These are phyloP conservation scores for Oldenlandia corymbosa DNA, from an alignment of 257 asterid species.

Conservation along the genomic window DNA sequence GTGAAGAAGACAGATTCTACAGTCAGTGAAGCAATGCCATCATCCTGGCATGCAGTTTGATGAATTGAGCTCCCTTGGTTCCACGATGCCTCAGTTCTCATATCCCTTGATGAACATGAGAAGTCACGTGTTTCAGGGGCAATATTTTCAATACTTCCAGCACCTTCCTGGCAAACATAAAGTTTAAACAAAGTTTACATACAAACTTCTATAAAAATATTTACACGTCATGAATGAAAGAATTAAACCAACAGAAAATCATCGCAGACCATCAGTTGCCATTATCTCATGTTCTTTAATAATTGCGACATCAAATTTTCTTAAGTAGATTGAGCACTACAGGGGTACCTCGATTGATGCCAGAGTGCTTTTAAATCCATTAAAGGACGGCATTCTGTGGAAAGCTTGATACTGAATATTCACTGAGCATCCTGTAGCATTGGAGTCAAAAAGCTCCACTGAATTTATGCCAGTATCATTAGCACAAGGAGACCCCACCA, in stretches of 20 bases:
- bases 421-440: conserved; percentile 33
- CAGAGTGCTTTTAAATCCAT: conserved; percentile 37
- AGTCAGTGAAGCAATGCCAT: conserved; percentile 27
- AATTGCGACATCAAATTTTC: background rate
- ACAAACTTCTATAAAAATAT: background rate
- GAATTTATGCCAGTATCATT: conserved; percentile 39
- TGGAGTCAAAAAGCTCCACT: conserved; percentile 47
- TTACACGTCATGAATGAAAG: background rate
- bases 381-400: conserved; percentile 34
- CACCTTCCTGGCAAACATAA: conserved; percentile 39
- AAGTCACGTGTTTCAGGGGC: conserved; percentile 28
- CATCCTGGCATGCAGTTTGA: conserved; percentile 22
- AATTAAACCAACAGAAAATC: background rate
- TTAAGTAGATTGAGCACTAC: conserved; percentile 10
- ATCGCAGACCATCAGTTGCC: no score
- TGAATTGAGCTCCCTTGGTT: conserved; percentile 18
- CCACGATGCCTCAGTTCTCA: conserved; percentile 25
- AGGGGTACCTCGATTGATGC: conserved; percentile 49
- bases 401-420: conserved; percentile 40
- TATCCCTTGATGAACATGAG: conserved; percentile 37
- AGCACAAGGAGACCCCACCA: conserved; percentile 33
- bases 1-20: conserved; percentile 29
- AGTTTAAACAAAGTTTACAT: background rate
- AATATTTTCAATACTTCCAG: conserved; percentile 31
- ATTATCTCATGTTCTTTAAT: background rate